Base-by-base conservation (phyloP, 2,329 filamentous ascomycete species). In the Aspergillus pseudonomiae region DNA sequence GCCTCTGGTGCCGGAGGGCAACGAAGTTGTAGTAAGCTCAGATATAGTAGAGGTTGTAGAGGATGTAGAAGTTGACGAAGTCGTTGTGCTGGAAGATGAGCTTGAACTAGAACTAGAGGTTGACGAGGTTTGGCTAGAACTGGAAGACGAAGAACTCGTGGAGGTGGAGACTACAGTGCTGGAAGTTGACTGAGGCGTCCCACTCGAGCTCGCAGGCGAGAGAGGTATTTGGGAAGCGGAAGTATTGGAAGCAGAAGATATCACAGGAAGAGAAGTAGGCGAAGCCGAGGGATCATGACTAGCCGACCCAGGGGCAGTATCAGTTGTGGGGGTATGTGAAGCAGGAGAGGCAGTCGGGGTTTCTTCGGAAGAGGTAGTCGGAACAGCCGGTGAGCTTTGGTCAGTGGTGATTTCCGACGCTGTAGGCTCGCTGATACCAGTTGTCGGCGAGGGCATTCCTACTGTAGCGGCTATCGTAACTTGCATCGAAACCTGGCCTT, bases 261-360 rank as follows among this genome's bases (percentile, higher is more conserved):
- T 60, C 34, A 32, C 32, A 45, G 34, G 30, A 46, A 32, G 46
- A 32, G 63, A 41, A 7, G 56, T 48, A 24, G 57, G 48, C 30
- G 56, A 55, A 19, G 45, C 48, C n/a, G 63, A 60, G 21, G 39
- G 14, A 24, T 54, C 53, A 39, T 39, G 9, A 41, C 19, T 43
- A 43, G 59, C 61, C 5, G 67, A 67, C 39, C 41, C 56, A n/a
- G 36, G 11, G 2, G 57, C 4, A 9, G 45, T 30, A 16, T 59
- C 45, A 11, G 45, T n/a, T 30, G 63, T 52, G 9, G 66, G 58
- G 26, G 61, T 64, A 41, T 62, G 63, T 14, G 64, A 57, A 5
- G 67, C 62, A 12, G 48, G 57, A 26, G 63, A 66, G 12, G 67
- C 57, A 26, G 52, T 53, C 12, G 48, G 24, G 14, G 41, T 41